Base-by-base conservation (phyloP, 1,284 basidiomycete genomes). In the Calocybe gambosa region DNA sequence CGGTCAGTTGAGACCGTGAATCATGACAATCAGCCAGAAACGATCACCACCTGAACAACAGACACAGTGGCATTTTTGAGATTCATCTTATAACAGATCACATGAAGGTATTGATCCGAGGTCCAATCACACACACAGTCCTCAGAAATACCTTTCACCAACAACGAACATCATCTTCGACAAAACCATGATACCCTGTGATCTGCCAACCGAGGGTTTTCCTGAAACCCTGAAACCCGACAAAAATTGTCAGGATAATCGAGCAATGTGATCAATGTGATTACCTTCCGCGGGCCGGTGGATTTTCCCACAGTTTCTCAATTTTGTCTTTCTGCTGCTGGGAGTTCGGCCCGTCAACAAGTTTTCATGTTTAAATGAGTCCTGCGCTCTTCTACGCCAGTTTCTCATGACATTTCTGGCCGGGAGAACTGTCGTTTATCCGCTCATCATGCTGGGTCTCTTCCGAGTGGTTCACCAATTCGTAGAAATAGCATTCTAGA, bases 181-280 rank as follows among this genome's bases (percentile, higher is more conserved):
- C n/a, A n/a, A n/a, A n/a, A n/a, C n/a, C n/a, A n/a, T n/a, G n/a
- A n/a, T n/a, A n/a, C n/a, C n/a, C n/a, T n/a, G n/a, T n/a, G n/a
- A n/a, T n/a, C n/a, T n/a, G n/a, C 87, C 21, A 23, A 23, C 21
- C 21, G 21, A 23, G 21, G 21, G 21, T 23, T 7, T 4, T 23
- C 21, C 31, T 18, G 31, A 25, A 19, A 23, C 21, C 7, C 31
- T 18, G 31, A 25, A 19, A 23, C 21, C 7, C 7, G 21, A 23
- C 3, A 23, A 3, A 23, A 3, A 23, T 23, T 23, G 19, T 4
- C 37, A 25, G 2, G 21, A 10, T 1, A 20, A 39, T n/a, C 25
- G 12, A 25, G 15, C 39, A 40, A 28, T 25, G 39, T 40, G 39
- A 40, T 28, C 25, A 28, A 12, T 26, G 28, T 10, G 9, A 10